Evolutionary conservation across 345 rosid species (phyloP), one percentile per base, ranked within the genome.

Genomic region (Dipteronia dyeriana): DNA sequence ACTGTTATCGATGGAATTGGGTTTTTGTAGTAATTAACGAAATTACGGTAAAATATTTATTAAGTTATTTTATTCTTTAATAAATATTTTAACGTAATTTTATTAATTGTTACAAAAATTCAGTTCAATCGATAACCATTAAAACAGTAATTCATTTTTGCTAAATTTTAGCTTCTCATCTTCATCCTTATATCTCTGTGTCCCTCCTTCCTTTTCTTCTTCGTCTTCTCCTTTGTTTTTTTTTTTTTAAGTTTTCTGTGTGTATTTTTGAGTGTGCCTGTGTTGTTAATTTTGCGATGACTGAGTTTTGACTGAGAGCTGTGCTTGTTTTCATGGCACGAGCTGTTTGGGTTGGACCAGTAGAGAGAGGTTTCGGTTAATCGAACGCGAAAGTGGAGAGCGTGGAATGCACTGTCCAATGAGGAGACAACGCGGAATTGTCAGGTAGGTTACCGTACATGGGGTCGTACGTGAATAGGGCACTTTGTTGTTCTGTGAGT

Each of bases 401-500:
- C 72, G 86, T 80, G 76, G 1, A 0, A 0, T 0, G 0, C 84
- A 82, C 80, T 5, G 9, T 16, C 84, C 78, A 84, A 78, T 76
- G 10, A 71, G 54, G 10, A 65, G 22, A 47, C 16, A n/a, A n/a
- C 4, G 66, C 14, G 39, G 43, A 12, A 23, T 63, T 79, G 79
- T 76, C 76, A 78, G 71, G 71, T 51, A 41, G 76, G 51, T 56
- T 56, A 68, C 82, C 86, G 86, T 82, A 80, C 87, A 47, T 38
- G 34, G 64, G 78, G 71, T 68, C 19, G 82, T 83, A 79, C 86
- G 75, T 77, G 83, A 75, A 68, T 53, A 22, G 49, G 72, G 34
- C 75, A 57, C 51, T 45, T 20, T 68, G 45, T 22, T 71, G 22
- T 71, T 13, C 45, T 68, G 75, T 76, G 41, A 26, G 60, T 71